These are phyloP conservation scores for Russula foetens DNA, from an alignment of 768 basidiomycete genomes.

Conservation along the genomic window DNA sequence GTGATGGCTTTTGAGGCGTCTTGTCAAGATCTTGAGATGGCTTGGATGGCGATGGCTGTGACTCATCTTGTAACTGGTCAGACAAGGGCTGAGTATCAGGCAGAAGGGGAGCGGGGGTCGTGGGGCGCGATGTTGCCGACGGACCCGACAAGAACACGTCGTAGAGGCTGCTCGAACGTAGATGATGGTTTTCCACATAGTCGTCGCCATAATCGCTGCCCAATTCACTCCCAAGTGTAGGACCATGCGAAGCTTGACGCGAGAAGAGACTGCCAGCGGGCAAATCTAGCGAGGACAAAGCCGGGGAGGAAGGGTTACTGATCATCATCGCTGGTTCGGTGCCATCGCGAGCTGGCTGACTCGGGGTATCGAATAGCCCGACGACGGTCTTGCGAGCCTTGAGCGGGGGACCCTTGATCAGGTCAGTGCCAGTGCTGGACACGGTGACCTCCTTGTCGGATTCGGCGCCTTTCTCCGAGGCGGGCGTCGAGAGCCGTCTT, in stretches of 20 bases:
- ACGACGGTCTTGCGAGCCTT: constrained; percentile 47
- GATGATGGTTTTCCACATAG: constrained; percentile 36
- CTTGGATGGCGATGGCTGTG: constrained; percentile 18
- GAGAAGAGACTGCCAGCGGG: constrained; percentile 7
- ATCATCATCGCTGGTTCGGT: constrained; percentile 1
- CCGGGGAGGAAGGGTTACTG: constrained; percentile 4
- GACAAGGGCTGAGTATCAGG: not conserved
- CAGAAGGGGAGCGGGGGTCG: constrained; percentile 10
- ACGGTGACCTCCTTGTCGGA: constrained; percentile 26
- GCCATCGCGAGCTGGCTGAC: constrained; percentile 5
- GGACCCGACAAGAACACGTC: constrained; percentile 30
- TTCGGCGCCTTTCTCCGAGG: constrained; percentile 22
- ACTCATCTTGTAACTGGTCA: constrained; percentile 18
- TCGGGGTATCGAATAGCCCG: constrained; percentile 46
- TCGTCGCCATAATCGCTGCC: constrained; percentile 44
- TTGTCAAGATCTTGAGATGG: constrained; percentile 11
- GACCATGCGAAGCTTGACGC: constrained; percentile 18
- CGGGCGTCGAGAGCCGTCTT: constrained; percentile 12
- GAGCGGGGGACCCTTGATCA: constrained; percentile 5
- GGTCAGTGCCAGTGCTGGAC: constrained; percentile 10
- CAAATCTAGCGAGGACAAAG: constrained; percentile 15
- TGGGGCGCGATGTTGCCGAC: constrained; percentile 22
- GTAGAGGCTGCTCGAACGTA: constrained; percentile 48
- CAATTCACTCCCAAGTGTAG: constrained; percentile 50
- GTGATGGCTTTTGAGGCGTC: constrained; percentile 16